phyloP scores from a whole-genome alignment of 177 flowering plant species.

The Tripterygium wilfordii region DNA sequence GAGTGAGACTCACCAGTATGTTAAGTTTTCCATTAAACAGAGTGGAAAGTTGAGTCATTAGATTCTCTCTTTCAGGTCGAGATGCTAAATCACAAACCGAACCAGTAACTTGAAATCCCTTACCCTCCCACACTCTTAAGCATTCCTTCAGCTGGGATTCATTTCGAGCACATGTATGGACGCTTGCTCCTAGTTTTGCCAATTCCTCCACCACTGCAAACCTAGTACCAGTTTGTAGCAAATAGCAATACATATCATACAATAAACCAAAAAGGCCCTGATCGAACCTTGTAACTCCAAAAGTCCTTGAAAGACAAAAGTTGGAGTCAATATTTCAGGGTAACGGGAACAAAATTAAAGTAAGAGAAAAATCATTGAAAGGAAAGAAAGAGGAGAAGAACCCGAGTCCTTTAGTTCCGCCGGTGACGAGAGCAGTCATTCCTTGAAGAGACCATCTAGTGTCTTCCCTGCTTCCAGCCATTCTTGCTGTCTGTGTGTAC shows the following conservation, averaged over 20 bases:
- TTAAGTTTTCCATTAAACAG: conserved; percentile 42
- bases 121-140: conserved; percentile 29
- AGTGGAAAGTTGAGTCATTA: conserved; percentile 29
- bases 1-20: conserved; percentile 37
- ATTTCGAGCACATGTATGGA: conserved; percentile 41
- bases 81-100: conserved; percentile 40
- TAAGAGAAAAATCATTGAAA: too few species aligned
- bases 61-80: conserved; percentile 21
- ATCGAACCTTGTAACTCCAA: too few species aligned
- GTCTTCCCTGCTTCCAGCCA: not conserved
- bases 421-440: conserved; percentile 60
- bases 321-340: too few species aligned
- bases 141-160: conserved; percentile 28
- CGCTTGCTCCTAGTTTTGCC: conserved; percentile 33
- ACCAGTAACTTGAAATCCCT: conserved; percentile 37
- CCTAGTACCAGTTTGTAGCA: conserved; percentile 20
- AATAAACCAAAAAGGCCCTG: too few species aligned
- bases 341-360: too few species aligned
- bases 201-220: conserved; percentile 49
- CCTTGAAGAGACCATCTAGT: conserved; percentile 53
- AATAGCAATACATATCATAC: too few species aligned
- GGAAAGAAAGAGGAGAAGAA: too few species aligned
- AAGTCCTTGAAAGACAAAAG: too few species aligned
- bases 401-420: conserved; percentile 71
- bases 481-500: not conserved